Percentiles rank a stretch among this genome's conserved stretches.
Conservation (phyloP, 2,329 filamentous ascomycete genomes). For the Ophiostoma novo-ulmi region DNA sequence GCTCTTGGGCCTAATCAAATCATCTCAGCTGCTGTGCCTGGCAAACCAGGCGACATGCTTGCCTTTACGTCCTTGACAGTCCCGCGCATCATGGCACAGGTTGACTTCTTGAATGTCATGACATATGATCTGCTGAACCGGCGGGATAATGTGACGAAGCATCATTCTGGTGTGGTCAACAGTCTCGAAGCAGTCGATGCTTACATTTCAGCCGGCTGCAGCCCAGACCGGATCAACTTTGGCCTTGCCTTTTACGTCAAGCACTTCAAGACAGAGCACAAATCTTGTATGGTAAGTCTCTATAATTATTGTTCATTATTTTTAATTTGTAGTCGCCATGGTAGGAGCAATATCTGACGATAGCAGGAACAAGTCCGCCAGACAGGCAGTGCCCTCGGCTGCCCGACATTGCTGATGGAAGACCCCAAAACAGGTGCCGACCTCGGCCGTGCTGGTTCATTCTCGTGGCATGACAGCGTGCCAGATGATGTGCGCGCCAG, state of each 20-base stretch:
- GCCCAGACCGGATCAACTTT: conserved; percentile 54
- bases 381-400: conserved; percentile 46
- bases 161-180: conserved; percentile 56
- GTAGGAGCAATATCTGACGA: background rate
- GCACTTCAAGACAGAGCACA: conserved; percentile 54
- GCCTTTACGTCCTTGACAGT: conserved; percentile 56
- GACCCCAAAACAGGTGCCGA: conserved; percentile 55
- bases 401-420: conserved; percentile 55
- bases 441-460: conserved; percentile 47
- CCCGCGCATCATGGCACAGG: conserved; percentile 52
- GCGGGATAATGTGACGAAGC: conserved; percentile 59
- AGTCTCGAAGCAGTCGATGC: conserved; percentile 52
- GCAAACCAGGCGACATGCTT: conserved; percentile 57
- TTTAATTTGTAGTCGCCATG: no score
- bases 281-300: conserved; percentile 32
- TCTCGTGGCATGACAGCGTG: conserved; percentile 56
- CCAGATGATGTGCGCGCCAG: conserved; percentile 51
- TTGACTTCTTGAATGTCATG: conserved; percentile 69
- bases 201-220: conserved; percentile 55
- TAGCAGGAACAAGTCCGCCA: background rate
- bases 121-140: conserved; percentile 69
- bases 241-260: conserved; percentile 67
- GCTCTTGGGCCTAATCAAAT: conserved; percentile 54
- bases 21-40: conserved; percentile 64
- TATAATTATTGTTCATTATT: background rate